Base-by-base conservation (phyloP, 768 basidiomycete species). In the Melanogaster broomeanus region DNA sequence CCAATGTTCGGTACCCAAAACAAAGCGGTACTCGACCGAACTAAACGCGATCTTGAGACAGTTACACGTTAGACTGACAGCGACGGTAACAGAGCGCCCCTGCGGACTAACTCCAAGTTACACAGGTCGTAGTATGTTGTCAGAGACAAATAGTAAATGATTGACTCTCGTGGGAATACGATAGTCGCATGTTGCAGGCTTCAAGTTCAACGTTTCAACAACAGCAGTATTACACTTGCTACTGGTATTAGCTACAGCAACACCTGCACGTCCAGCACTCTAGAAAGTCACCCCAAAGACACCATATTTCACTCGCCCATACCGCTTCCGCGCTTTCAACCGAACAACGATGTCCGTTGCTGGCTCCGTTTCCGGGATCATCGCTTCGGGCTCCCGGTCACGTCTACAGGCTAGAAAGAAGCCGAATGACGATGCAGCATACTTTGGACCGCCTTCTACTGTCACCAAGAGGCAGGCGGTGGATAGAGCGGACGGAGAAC, bases 401-500 rank as follows among this genome's bases (percentile, higher is more conserved):
- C 81, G 84, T 24, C 77, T 77, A n/a, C 83, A 83, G 62, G 76
- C 81, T 21, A 77, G 84, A 47, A 83, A 78, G 64, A 85, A 83
- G 57, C 73, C 72, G 34, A 83, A 81, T 62, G 85, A 87, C 52
- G 85, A 90, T 63, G 83, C 85, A 15, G 77, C 86, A 19, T 89
- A 90, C 67, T 79, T 83, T 55, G 84, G 83, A 15, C 81, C 82
- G 12, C 72, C 77, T 44, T 67, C 74, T 9, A 68, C 71, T n/a
- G 81, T 81, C 33, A 66, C 77, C 16, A 90, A 91, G 63, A 71
- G 89, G 57, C 80, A 81, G 40, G 88, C 87, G 0, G 72, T 62
- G 16, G 89, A 90, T 45, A 81, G 82, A 60, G 77, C 72, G 22
- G 87, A 90, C 8, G 86, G 85, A n/a, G 89, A 90, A 58, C 82